phyloP scores from a whole-genome alignment of 2,329 filamentous ascomycete species.

The Ceratocystis variospora region DNA sequence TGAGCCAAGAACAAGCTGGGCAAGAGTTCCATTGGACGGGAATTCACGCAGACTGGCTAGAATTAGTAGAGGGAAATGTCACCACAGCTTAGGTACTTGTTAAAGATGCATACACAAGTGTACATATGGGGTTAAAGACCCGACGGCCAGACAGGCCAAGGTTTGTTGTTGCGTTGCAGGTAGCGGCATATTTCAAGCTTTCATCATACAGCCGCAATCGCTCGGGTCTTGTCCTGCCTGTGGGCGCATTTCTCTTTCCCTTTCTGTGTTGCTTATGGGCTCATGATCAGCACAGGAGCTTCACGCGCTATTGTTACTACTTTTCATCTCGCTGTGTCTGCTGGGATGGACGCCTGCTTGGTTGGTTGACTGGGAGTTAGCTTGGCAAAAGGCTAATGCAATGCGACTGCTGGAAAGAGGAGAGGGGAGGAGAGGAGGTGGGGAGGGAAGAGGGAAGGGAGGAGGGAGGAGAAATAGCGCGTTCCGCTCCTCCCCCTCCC shows the following conservation, averaged over 20 bases:
- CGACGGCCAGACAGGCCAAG: too few relatives aligned
- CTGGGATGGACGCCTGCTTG: not conserved
- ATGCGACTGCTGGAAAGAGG: not conserved
- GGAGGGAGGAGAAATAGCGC: not conserved
- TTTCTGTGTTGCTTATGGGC: too few relatives aligned
- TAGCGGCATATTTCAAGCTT: too few relatives aligned
- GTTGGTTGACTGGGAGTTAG: not conserved
- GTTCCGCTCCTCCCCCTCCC: conserved; percentile 2
- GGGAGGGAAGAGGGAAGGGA: not conserved
- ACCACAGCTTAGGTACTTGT: not conserved
- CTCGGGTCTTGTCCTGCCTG: too few relatives aligned
- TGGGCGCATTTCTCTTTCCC: too few relatives aligned
- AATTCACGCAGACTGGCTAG: not conserved
- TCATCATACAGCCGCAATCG: too few relatives aligned
- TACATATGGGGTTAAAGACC: too few relatives aligned
- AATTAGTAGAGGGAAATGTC: too few relatives aligned
- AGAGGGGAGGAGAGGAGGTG: not conserved
- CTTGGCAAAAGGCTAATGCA: not conserved
- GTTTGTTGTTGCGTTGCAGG: too few relatives aligned
- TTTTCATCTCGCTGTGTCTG: too few relatives aligned
- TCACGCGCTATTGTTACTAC: too few relatives aligned
- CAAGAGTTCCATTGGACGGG: not conserved
- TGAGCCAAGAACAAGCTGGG: not conserved
- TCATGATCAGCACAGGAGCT: too few relatives aligned
- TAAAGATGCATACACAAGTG: not conserved